Evolutionary conservation across 495 filamentous ascomycete genomes (phyloP), one percentile per base, ranked within the genome.

Genomic region (Xylaria palmicola): DNA sequence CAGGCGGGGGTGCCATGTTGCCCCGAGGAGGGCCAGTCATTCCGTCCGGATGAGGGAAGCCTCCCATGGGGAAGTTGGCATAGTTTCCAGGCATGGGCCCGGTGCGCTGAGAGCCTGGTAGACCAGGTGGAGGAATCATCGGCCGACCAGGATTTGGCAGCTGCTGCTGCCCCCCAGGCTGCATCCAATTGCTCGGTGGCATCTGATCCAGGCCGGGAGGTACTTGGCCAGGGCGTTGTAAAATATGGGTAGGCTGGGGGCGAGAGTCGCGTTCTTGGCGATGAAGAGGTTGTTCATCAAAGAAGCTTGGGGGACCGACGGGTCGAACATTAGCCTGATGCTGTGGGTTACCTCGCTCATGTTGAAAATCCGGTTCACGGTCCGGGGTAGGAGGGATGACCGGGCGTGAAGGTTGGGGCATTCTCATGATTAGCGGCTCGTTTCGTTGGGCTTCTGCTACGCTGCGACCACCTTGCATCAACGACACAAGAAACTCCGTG

Each of bases 91-190:
- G 78, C 54, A 77, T 68, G 20, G 75, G 75, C 10, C 68, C 64
- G 54, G 76, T 76, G 40, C 76, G 74, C 7, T 75, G 78, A 66
- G 74, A 75, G 39, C 67, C 72, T 20, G 73, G 69, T 22, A 84
- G 67, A 4, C 81, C 81, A 1, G 81, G 81, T 17, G 82, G 82
- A 3, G 81, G 81, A 53, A 80, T 79, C 76, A 81, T 81, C 45
- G 75, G 78, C 5, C 77, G 74, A 13, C 69, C 74, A 5, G 70
- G 72, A 9, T 75, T 74, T 19, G 72, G 70, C 56, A 77, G 59
- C 36, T 77, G 77, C 43, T 73, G 77, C 15, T 73, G 77, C 20
- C 56, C 74, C 22, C 64, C 72, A 51, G 65, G 70, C 61, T 75
- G 74, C 62, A 76, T 73, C 73, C 78, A 80, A 49, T 62, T 60